Conservation (phyloP, 2,329 filamentous ascomycete species). For the Chaetomiaceae sp. region DNA sequence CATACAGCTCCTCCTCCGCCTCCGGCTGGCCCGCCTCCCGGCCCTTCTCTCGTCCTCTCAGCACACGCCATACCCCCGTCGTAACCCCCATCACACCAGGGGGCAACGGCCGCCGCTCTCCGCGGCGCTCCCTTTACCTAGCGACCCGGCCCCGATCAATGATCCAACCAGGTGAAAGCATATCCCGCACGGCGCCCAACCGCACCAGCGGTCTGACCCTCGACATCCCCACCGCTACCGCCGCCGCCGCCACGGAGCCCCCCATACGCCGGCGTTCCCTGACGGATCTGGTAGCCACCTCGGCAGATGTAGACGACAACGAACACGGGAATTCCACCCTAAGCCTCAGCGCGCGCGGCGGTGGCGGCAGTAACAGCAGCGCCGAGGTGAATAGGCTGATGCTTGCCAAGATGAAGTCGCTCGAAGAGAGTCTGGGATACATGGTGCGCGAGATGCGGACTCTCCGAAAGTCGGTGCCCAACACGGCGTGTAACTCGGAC, state of each 20-base stretch:
- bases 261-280: constrained; percentile 51
- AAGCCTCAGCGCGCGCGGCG: neutral
- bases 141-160: constrained; percentile 53
- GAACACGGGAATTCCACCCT: neutral
- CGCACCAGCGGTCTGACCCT: constrained; percentile 48
- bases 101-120: constrained; percentile 41
- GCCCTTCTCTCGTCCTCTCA: constrained; percentile 34
- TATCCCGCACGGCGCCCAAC: no score
- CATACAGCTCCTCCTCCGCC: constrained; percentile 40
- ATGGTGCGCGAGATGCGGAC: constrained; percentile 77
- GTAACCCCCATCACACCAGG: constrained; percentile 36
- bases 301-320: constrained; percentile 62
- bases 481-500: constrained; percentile 49
- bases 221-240: constrained; percentile 39
- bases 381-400: constrained; percentile 73
- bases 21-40: constrained; percentile 36
- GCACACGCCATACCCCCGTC: constrained; percentile 36
- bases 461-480: constrained; percentile 42
- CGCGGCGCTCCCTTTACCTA: constrained; percentile 42
- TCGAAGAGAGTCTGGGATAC: constrained; percentile 86
- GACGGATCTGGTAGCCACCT: constrained; percentile 66
- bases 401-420: constrained; percentile 83
- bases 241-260: constrained; percentile 20
- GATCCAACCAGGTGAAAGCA: constrained; percentile 48
- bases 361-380: constrained; percentile 30